Evolutionary conservation across 495 filamentous ascomycete species (phyloP).

Genomic region (Rusavskia elegans): DNA sequence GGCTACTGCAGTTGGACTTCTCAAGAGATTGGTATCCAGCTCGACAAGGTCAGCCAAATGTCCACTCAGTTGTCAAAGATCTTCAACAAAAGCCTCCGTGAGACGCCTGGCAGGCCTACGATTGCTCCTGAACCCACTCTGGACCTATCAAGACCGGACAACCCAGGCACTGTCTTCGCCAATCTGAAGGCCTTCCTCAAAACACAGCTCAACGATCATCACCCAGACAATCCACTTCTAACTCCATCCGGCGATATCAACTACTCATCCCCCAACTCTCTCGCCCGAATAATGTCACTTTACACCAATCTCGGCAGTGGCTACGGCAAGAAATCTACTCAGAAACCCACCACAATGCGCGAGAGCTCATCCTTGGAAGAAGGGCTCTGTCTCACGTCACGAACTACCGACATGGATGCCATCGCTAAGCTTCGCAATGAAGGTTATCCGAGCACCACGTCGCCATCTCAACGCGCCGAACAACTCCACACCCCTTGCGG

Average conservation of each 20-base stretch:
- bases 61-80: slow-evolving; percentile 53
- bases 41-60: slow-evolving; percentile 76
- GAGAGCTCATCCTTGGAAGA: slow-evolving; percentile 55
- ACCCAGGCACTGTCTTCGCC: slow-evolving; percentile 26
- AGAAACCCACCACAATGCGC: slow-evolving; percentile 54
- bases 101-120: slow-evolving; percentile 4
- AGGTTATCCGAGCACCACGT: slow-evolving; percentile 40
- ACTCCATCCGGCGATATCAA: slow-evolving; percentile 38
- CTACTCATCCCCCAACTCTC: slow-evolving; percentile 60
- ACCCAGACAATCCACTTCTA: slow-evolving; percentile 34
- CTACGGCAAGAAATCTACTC: slow-evolving; percentile 48
- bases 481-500: slow-evolving; percentile 29
- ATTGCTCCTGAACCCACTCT: slow-evolving; percentile 19
- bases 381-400: slow-evolving; percentile 42
- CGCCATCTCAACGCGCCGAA: slow-evolving; percentile 31
- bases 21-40: slow-evolving; percentile 73
- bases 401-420: slow-evolving; percentile 30
- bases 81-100: slow-evolving; percentile 15
- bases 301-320: slow-evolving; percentile 49
- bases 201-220: slow-evolving; percentile 46
- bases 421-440: slow-evolving; percentile 28
- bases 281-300: slow-evolving; percentile 80
- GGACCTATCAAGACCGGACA: slow-evolving; percentile 17
- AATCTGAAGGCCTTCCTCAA: slow-evolving; percentile 57
- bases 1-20: slow-evolving; percentile 85